A percentile compares a stretch with the other conserved stretches of the same genome.
These are phyloP conservation scores for Dendrobium nobile DNA, from an alignment of 106 monocot genomes.

Conservation along the genomic window DNA sequence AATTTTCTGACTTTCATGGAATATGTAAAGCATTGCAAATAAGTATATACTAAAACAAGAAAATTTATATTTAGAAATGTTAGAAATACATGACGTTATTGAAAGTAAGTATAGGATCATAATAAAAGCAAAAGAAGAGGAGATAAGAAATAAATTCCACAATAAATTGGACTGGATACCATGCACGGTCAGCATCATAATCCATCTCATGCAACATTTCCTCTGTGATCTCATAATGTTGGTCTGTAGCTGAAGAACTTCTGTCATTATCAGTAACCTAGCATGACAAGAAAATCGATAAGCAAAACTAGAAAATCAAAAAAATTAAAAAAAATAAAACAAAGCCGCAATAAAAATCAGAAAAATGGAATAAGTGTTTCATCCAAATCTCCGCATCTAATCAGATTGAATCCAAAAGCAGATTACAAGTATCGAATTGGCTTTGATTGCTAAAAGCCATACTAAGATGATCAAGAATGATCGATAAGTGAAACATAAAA, in stretches of 20 bases:
- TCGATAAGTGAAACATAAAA: not conserved
- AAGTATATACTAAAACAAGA: not conserved
- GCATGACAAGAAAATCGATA: constrained; percentile 7
- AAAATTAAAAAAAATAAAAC: not conserved
- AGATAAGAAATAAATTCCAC: not conserved
- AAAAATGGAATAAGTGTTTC: not conserved
- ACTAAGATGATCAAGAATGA: not conserved
- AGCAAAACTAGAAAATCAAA: not conserved
- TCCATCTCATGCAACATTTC: constrained; percentile 89
- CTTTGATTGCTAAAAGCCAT: not conserved
- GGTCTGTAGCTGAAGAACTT: constrained; percentile 28
- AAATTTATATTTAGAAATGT: not conserved
- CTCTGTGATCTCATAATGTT: constrained; percentile 54
- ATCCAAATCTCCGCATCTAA: not conserved
- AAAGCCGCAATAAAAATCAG: not conserved
- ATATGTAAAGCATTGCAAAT: too few relatives aligned
- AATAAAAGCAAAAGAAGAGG: not conserved
- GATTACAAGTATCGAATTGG: not conserved
- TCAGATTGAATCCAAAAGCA: not conserved
- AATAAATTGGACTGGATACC: constrained; percentile 35
- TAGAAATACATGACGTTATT: not conserved
- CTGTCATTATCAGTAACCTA: constrained; percentile 44
- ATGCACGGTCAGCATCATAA: constrained; percentile 87
- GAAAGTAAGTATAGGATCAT: not conserved
- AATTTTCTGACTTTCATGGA: too few relatives aligned